Conservation (phyloP, 2,329 filamentous ascomycete species). For the Akanthomyces lecanii region DNA sequence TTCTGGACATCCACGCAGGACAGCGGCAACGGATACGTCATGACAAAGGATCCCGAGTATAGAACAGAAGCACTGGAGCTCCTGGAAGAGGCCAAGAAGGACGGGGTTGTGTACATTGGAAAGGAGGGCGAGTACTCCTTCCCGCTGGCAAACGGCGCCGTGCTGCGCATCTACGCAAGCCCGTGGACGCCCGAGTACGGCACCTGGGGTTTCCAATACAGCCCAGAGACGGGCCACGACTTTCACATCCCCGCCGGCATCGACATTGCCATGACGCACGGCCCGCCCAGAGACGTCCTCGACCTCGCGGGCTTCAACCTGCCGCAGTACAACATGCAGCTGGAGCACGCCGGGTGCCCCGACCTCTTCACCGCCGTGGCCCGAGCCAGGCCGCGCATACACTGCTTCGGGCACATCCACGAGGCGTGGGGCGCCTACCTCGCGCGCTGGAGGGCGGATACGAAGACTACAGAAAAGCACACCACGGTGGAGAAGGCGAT, state of each 20-base stretch:
- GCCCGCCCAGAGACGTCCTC: slow-evolving; percentile 48
- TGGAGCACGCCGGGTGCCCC: slow-evolving; percentile 37
- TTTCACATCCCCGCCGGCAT: slow-evolving; percentile 33
- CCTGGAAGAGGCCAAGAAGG: slow-evolving; percentile 32
- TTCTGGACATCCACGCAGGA: slow-evolving; percentile 17
- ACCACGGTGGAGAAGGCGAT: slow-evolving; percentile 30
- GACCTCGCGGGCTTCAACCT: slow-evolving; percentile 33
- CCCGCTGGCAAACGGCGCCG: slow-evolving; percentile 45
- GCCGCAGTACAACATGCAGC: slow-evolving; percentile 18
- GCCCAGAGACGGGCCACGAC: slow-evolving; percentile 30
- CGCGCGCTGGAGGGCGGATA: slow-evolving; percentile 42
- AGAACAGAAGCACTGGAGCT: slow-evolving; percentile 35
- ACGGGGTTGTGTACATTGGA: slow-evolving; percentile 43
- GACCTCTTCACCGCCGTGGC: slow-evolving; percentile 44
- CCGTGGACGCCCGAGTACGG: slow-evolving; percentile 46
- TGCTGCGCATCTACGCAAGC: slow-evolving; percentile 48
- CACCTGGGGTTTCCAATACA: slow-evolving; percentile 49
- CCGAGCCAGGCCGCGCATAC: slow-evolving; percentile 40
- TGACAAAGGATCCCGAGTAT: background rate
- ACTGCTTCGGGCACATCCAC: slow-evolving; percentile 59
- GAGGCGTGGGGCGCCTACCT: slow-evolving; percentile 54
- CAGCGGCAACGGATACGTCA: background rate
- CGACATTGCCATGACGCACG: slow-evolving; percentile 52
- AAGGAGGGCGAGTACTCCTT: slow-evolving; percentile 48
- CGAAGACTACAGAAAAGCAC: background rate